Evolutionary conservation across 306 rosid genomes (phyloP), one percentile per base, ranked within the genome.

Genomic region (Lathyrus aphaca): DNA sequence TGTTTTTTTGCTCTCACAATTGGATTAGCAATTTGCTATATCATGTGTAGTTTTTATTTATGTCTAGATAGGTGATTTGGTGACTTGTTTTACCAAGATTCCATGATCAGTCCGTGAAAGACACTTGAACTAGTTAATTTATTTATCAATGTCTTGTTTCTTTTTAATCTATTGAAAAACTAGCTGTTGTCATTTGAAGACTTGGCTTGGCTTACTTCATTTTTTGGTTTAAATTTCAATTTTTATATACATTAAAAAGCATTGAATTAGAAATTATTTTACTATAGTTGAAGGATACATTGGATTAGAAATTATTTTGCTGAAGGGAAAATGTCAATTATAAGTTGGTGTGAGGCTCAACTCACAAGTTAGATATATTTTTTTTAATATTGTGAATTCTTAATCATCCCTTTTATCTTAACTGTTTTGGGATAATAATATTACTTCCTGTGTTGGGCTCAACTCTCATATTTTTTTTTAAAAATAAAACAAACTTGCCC

Each of bases 31-130:
- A 57, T 72, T 49, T 59, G 23, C 58, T 2, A 32, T 49, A 13
- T 57, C 25, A 18, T 67, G 53, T 73, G 40, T 48, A 44, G 70
- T 46, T 64, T 54, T 57, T 38, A 65, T 67, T 65, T 62, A 59
- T 60, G 64, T 57, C 49, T 50, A 70, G 42, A 75, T 43, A 75
- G 67, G 19, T 56, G 14, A 19, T 21, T n/a, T 39, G 73, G 69
- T 23, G 13, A 18, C 58, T 40, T 57, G 32, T 39, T 43, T 35
- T 16, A 8, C 54, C 9, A 48, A 48, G 23, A 46, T 16, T 19
- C 54, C 14, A 53, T 53, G 9, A 13, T 53, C 25, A 13, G 64
- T 54, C 69, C 3, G 4, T 14, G 66, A 53, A 76, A 11, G 66
- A 66, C 72, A 38, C 72, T 71, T 59, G 10, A 38, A 18, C 46